These are phyloP conservation scores for Saposhnikovia divaricata DNA, from an alignment of 129 eudicot species.

Conservation along the genomic window DNA sequence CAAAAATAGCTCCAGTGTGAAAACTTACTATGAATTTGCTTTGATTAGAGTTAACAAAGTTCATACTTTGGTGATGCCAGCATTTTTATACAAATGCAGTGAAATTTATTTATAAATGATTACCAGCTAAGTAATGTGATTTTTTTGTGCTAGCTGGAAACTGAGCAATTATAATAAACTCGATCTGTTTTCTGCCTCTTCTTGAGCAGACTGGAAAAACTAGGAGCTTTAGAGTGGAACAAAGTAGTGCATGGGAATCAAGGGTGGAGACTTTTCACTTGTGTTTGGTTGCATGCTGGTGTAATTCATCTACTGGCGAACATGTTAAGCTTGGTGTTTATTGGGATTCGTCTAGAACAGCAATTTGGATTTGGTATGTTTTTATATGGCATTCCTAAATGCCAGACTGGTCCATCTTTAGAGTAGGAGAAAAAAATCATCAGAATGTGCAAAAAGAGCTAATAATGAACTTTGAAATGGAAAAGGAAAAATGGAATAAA, in stretches of 20 bases:
- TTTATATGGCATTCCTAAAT: neutral
- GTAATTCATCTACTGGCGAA: constrained; percentile 84
- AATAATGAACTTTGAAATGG: neutral
- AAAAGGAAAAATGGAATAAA: neutral
- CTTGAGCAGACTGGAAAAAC: constrained; percentile 52
- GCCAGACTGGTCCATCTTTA: no score
- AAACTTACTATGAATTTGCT: neutral
- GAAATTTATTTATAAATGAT: neutral
- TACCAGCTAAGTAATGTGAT: neutral
- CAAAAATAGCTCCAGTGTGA: neutral
- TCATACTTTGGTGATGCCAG: neutral
- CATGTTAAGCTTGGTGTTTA: constrained; percentile 85
- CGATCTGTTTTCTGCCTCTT: neutral
- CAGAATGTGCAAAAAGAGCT: neutral
- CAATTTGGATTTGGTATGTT: constrained; percentile 80
- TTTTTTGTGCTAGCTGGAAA: neutral
- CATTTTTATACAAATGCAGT: neutral
- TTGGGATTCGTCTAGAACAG: constrained; percentile 96
- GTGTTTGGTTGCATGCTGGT: constrained; percentile 92
- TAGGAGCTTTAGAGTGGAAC: constrained; percentile 87
- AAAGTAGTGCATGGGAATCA: constrained; percentile 62
- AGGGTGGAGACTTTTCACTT: constrained; percentile 88
- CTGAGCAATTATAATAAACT: neutral
- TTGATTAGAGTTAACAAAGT: neutral
- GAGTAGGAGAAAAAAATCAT: neutral